Percentiles rank a stretch among this genome's conserved stretches.
These are phyloP conservation scores for Tetraselmis striata DNA, from an alignment of 139 green algal species.

Conservation along the genomic window DNA sequence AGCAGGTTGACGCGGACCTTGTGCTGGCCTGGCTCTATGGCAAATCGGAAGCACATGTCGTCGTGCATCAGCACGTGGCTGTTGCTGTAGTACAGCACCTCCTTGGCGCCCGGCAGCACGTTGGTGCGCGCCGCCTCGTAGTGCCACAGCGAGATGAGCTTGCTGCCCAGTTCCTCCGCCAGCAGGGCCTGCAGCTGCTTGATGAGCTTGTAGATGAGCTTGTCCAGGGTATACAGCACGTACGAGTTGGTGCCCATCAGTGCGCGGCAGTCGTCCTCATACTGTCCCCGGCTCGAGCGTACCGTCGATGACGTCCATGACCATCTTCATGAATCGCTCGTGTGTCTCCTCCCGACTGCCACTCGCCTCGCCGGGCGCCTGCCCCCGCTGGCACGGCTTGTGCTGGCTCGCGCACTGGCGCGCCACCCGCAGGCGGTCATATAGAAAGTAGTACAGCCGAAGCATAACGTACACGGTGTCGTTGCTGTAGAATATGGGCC, in stretches of 20 bases:
- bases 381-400: neutral
- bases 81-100: constrained; percentile 70
- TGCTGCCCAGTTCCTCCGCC: constrained; percentile 52
- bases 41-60: constrained; percentile 65
- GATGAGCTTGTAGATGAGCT: constrained; percentile 85
- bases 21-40: constrained; percentile 14
- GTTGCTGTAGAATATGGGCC: constrained; percentile 76
- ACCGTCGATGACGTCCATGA: constrained; percentile 51
- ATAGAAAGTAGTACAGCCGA: constrained; percentile 76
- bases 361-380: neutral
- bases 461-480: constrained; percentile 91
- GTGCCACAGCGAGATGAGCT: constrained; percentile 50
- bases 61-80: constrained; percentile 66
- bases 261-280: constrained; percentile 64
- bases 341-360: constrained; percentile 9
- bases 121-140: constrained; percentile 60
- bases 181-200: constrained; percentile 65
- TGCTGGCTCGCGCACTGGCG: constrained; percentile 27
- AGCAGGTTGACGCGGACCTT: constrained; percentile 55
- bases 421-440: constrained; percentile 60
- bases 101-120: constrained; percentile 7
- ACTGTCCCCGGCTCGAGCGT: constrained; percentile 50
- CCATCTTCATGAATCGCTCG: constrained; percentile 48
- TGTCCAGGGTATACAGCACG: constrained; percentile 92
- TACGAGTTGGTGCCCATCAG: constrained; percentile 84